Evolutionary conservation across 1,284 basidiomycete genomes (phyloP).

Genomic region (Tetrapyrgos nigripes): DNA sequence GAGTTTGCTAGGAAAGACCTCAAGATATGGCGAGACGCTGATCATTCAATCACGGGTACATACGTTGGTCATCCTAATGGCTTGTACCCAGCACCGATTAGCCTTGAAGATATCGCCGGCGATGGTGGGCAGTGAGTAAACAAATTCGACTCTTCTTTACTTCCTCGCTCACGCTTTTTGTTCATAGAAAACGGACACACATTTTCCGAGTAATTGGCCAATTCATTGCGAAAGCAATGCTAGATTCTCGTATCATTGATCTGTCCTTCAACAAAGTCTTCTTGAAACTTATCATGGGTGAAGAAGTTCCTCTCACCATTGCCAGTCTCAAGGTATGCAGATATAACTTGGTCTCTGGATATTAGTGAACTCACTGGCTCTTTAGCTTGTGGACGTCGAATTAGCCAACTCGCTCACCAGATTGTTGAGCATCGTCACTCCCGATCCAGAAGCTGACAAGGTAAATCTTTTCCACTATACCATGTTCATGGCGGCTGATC

Average conservation of each 20-base stretch:
- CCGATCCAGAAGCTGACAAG: slow-evolving; percentile 56
- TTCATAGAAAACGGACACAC: slow-evolving; percentile 73
- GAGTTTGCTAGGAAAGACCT: slow-evolving; percentile 91
- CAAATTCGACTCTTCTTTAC: slow-evolving; percentile 22
- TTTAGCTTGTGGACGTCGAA: slow-evolving; percentile 79
- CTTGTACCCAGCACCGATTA: slow-evolving; percentile 89
- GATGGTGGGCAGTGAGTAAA: slow-evolving; percentile 80
- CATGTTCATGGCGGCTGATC: slow-evolving; percentile 10
- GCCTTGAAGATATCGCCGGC: slow-evolving; percentile 64
- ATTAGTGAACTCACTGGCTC: slow-evolving; percentile 11
- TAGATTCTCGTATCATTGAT: slow-evolving; percentile 98
- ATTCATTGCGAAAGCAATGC: slow-evolving; percentile 97
- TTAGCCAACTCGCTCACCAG: slow-evolving; percentile 89
- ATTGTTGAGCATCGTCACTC: slow-evolving; percentile 66
- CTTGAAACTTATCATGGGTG: slow-evolving; percentile 86
- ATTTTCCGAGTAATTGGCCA: slow-evolving; percentile 93
- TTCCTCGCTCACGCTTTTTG: slow-evolving; percentile 11
- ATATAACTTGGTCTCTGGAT: neutral
- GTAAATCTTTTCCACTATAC: slow-evolving; percentile 36
- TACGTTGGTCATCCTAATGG: slow-evolving; percentile 87
- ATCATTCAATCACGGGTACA: slow-evolving; percentile 62
- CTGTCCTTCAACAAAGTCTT: slow-evolving; percentile 94
- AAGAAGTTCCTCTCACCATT: slow-evolving; percentile 84
- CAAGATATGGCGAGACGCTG: slow-evolving; percentile 91
- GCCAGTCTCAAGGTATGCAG: slow-evolving; percentile 76